Conservation (phyloP, 2,329 filamentous ascomycete genomes). For the Lomentospora prolificans region DNA sequence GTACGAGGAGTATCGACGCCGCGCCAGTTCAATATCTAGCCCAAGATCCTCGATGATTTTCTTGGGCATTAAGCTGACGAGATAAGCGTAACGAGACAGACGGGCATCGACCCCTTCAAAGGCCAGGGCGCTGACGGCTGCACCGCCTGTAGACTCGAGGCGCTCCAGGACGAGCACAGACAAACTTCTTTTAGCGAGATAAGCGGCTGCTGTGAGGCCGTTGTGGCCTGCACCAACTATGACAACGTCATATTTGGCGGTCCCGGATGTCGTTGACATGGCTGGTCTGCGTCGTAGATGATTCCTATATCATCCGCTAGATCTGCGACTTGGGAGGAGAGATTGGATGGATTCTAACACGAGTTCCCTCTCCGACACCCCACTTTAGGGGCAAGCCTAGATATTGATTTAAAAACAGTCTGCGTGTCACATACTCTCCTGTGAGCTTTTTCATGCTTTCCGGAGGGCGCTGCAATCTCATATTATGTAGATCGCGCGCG, state of each 20-base stretch:
- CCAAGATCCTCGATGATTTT: not conserved
- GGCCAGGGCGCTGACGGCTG: conserved; percentile 2
- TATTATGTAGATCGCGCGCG: no score
- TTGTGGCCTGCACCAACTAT: conserved; percentile 11
- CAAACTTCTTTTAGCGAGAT: conserved; percentile 8
- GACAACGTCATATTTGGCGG: conserved; percentile 6
- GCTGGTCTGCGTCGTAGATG: not conserved
- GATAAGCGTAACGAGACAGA: conserved; percentile 5
- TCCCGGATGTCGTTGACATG: not conserved
- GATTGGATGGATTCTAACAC: no score
- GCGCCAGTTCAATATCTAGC: not conserved
- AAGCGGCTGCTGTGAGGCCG: conserved; percentile 10
- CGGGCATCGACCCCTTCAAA: conserved; percentile 7
- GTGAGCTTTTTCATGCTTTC: no score
- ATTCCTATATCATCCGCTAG: no score
- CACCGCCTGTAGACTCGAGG: conserved; percentile 7
- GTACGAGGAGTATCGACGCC: not conserved
- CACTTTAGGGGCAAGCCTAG: no score
- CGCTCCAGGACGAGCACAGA: conserved; percentile 10
- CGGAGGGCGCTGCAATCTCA: no score
- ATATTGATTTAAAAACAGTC: no score
- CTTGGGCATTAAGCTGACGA: not conserved
- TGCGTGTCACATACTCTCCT: no score
- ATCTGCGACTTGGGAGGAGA: no score
- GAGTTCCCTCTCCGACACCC: no score